Base-by-base conservation (phyloP, 495 filamentous ascomycete species). In the Podospora fimiseda region DNA sequence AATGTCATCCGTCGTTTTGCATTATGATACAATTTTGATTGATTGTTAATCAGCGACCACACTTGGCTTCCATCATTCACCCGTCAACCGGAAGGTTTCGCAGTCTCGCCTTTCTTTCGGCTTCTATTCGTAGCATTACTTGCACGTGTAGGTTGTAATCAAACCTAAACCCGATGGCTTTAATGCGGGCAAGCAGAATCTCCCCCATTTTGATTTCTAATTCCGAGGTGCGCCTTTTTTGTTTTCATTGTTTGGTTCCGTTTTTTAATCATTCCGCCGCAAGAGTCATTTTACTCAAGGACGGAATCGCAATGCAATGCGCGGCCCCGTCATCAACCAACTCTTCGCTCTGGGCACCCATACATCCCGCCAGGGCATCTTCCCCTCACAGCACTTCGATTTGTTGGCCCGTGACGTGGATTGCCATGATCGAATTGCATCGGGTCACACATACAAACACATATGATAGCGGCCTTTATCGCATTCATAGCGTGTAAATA, bases 21-120 rank as follows among this genome's bases (percentile, higher is more conserved):
- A 21, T 23, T 19, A 19, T 20, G n/a, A 21, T 5, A 20, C n/a
- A n/a, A n/a, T n/a, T n/a, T n/a, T 21, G 15, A 13, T 45, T 21
- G 53, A 30, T 47, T 47, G 53, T 51, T 46, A 56, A 56, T 56
- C 53, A 51, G 47, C 53, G 48, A 55, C 52, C 21, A 43, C 51
- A 46, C 45, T 38, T n/a, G 39, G 6, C n/a, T n/a, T n/a, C n/a
- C n/a, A n/a, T n/a, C n/a, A n/a, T n/a, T n/a, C n/a, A n/a, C n/a
- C n/a, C n/a, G n/a, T n/a, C n/a, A n/a, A n/a, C n/a, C n/a, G n/a
- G n/a, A n/a, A n/a, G n/a, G n/a, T n/a, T n/a, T n/a, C n/a, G n/a
- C n/a, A n/a, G n/a, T n/a, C n/a, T 14, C 15, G 43, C 8, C 15
- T 7, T 46, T 46, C 43, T 46, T 6, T 24, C 21, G 20, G 43